phyloP scores from a whole-genome alignment of 768 basidiomycete genomes.

The Boletellus emodensis region DNA sequence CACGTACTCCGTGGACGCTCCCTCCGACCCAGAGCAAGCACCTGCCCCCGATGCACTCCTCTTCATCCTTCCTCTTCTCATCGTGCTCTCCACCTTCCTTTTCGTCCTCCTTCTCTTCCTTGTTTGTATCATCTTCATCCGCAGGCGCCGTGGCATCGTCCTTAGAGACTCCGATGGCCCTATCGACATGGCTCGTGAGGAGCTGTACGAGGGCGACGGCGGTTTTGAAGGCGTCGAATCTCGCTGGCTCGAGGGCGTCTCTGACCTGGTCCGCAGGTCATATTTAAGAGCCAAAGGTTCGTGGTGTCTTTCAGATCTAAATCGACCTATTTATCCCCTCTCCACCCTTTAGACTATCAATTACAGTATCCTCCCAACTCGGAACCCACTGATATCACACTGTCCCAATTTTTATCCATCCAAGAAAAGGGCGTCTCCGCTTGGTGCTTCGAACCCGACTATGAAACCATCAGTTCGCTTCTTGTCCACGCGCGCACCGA shows the following conservation, averaged over 20 bases:
- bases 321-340: constrained; percentile 5
- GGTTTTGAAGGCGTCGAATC: constrained; percentile 90
- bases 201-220: constrained; percentile 86
- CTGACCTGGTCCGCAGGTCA: constrained; percentile 59
- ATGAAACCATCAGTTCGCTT: constrained; percentile 88
- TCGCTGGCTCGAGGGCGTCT: constrained; percentile 85
- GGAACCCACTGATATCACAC: constrained; percentile 94
- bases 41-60: constrained; percentile 63
- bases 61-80: constrained; percentile 89
- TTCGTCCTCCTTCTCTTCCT: constrained; percentile 91
- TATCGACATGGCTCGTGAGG: constrained; percentile 88
- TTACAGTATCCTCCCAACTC: constrained; percentile 92
- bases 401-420: constrained; percentile 97
- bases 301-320: constrained; percentile 18
- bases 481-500: constrained; percentile 95
- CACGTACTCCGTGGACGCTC: not conserved
- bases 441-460: constrained; percentile 99
- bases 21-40: constrained; percentile 22
- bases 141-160: constrained; percentile 70
- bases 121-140: constrained; percentile 81
- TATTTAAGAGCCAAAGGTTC: constrained; percentile 88
- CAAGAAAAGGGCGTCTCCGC: constrained; percentile 99
- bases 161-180: constrained; percentile 88
- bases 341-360: constrained; percentile 60
- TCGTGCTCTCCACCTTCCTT: constrained; percentile 89